These are phyloP conservation scores for Podochytrium sp. DNA, from an alignment of 192 early-diverging fungal species.

Conservation along the genomic window DNA sequence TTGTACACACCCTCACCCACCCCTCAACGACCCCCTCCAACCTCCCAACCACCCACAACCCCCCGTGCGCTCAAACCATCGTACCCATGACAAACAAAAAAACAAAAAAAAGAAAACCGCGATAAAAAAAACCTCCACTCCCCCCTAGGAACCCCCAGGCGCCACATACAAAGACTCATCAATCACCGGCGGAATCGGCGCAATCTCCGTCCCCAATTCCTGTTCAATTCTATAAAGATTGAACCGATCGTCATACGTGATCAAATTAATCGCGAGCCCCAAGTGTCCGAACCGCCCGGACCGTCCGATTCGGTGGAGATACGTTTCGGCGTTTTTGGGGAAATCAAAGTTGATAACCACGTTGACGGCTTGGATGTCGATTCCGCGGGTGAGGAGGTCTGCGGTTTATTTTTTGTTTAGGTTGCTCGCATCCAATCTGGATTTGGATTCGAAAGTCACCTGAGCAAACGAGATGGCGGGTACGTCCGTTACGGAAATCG, in stretches of 20 bases:
- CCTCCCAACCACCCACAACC: neutral
- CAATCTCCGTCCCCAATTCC: constrained; percentile 97
- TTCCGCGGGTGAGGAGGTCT: constrained; percentile 97
- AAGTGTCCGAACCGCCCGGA: constrained; percentile 95
- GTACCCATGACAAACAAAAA: neutral
- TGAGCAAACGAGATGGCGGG: constrained; percentile 96
- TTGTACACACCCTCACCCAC: neutral
- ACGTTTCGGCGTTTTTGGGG: constrained; percentile 98
- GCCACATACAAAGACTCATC: constrained; percentile 85
- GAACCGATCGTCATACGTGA: constrained; percentile 97
- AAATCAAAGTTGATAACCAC: constrained; percentile 99
- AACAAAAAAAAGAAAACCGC: constrained; percentile 2
- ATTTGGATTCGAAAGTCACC: constrained; percentile 49
- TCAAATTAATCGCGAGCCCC: constrained; percentile 96
- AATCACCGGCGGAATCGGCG: constrained; percentile 95
- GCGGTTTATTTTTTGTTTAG: no score
- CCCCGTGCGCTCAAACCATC: neutral
- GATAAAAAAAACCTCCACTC: neutral
- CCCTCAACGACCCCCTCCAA: no score
- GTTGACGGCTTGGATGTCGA: constrained; percentile 99
- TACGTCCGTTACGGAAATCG: constrained; percentile 97
- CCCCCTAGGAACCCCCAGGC: constrained; percentile 5
- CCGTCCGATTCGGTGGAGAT: constrained; percentile 97
- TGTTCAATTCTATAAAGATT: constrained; percentile 99
- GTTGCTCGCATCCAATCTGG: no score